These are phyloP conservation scores for Candida nemodendra DNA, from an alignment of 805 yeast species.

Conservation along the genomic window DNA sequence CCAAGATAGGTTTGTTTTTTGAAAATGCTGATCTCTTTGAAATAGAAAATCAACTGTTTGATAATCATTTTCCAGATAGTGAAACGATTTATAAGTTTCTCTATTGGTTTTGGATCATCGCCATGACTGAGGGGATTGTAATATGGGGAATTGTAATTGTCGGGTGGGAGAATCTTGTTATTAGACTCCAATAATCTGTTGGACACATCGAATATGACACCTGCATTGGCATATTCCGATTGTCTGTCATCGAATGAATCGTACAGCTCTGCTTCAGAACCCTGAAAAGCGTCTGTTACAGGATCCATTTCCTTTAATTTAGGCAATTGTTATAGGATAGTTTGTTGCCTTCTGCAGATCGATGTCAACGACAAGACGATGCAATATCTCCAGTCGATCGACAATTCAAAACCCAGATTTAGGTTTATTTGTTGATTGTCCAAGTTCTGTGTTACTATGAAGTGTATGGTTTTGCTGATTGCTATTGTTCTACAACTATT, in stretches of 20 bases:
- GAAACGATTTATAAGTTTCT: constrained; percentile 51
- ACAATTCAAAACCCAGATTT: too few species aligned
- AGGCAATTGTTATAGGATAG: too few species aligned
- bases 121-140: constrained; percentile 31
- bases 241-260: constrained; percentile 9
- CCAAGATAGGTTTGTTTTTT: constrained; percentile 46
- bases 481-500: too few species aligned
- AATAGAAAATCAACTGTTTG: constrained; percentile 51
- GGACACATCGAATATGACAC: constrained; percentile 10
- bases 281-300: constrained; percentile 6
- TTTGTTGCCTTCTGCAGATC: too few species aligned
- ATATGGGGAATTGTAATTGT: constrained; percentile 35
- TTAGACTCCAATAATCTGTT: constrained; percentile 17
- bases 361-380: too few species aligned
- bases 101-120: constrained; percentile 41
- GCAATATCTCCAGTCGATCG: too few species aligned
- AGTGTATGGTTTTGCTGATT: too few species aligned
- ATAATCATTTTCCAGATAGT: constrained; percentile 57
- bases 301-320: too few species aligned
- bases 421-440: too few species aligned
- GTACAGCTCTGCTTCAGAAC: constrained; percentile 3
- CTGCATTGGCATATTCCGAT: constrained; percentile 10
- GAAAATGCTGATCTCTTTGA: constrained; percentile 49
- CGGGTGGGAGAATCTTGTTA: constrained; percentile 31
- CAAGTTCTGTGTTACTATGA: too few species aligned